These are phyloP conservation scores for Wickerhamiella occidentalis DNA, from an alignment of 805 yeast species.

Conservation along the genomic window DNA sequence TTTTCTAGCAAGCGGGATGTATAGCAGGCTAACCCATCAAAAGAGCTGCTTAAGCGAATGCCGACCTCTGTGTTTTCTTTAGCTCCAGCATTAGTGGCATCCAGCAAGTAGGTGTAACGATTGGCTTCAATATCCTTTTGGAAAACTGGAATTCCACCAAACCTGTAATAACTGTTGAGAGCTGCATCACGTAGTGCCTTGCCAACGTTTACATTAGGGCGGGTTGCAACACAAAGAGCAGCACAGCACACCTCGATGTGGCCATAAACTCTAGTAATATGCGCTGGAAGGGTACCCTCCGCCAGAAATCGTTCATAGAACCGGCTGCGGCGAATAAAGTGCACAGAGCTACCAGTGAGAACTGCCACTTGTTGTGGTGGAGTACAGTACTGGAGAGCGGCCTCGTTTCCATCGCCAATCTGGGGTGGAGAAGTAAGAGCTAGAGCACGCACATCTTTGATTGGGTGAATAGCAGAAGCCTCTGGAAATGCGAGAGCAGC, in stretches of 20 bases:
- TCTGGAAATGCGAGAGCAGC: conserved; percentile 27
- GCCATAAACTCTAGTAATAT: conserved; percentile 67
- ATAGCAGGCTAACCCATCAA: conserved; percentile 73
- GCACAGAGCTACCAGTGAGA: conserved; percentile 66
- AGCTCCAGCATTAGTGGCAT: conserved; percentile 13
- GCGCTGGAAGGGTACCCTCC: conserved; percentile 48
- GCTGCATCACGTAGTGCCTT: conserved; percentile 32
- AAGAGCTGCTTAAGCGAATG: conserved; percentile 82
- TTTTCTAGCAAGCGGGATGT: conserved; percentile 67
- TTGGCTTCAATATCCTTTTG: conserved; percentile 18
- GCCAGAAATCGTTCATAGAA: conserved; percentile 69
- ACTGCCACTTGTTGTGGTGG: conserved; percentile 65
- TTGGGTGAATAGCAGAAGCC: conserved; percentile 40
- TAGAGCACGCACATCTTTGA: conserved; percentile 60
- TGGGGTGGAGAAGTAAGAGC: conserved; percentile 56
- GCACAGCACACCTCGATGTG: conserved; percentile 83
- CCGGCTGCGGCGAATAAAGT: conserved; percentile 62
- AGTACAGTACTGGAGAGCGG: conserved; percentile 72
- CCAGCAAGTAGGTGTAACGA: conserved; percentile 13
- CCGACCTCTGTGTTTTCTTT: conserved; percentile 18
- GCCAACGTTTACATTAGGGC: conserved; percentile 41
- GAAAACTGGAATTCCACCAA: conserved; percentile 23
- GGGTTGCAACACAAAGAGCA: conserved; percentile 63
- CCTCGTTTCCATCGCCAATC: conserved; percentile 43
- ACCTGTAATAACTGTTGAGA: conserved; percentile 19